Percentiles rank a stretch among this genome's conserved stretches.
Conservation (phyloP, 2,329 filamentous ascomycete species). For the Trichophyton benhamiae region DNA sequence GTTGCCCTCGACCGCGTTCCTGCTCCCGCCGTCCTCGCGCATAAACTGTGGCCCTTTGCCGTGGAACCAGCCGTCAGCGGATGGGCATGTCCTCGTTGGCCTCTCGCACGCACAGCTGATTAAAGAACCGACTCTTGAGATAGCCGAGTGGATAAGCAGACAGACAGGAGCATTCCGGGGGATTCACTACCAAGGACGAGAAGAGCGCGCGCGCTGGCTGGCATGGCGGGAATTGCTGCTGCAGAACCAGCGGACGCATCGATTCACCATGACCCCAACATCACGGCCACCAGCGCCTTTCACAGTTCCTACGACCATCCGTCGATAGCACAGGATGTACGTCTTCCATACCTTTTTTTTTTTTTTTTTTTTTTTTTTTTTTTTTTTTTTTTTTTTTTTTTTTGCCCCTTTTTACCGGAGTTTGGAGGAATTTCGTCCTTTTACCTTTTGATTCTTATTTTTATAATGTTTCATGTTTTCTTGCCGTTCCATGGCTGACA, state of each 20-base stretch:
- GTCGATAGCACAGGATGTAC: background rate
- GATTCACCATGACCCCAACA: background rate
- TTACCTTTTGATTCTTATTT: too few relatives aligned
- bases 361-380: too few relatives aligned
- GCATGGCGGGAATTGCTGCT: slow-evolving; percentile 32
- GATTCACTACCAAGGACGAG: background rate
- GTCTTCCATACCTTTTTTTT: background rate
- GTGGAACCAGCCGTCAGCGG: background rate
- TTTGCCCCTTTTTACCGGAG: too few relatives aligned
- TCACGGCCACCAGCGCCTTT: background rate
- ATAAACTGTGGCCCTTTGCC: background rate
- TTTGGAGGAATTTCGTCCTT: too few relatives aligned
- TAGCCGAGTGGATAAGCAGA: background rate
- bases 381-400: too few relatives aligned
- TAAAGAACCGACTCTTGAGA: background rate
- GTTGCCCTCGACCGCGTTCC: background rate
- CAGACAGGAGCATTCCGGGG: background rate
- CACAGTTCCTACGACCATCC: background rate
- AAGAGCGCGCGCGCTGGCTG: slow-evolving; percentile 10
- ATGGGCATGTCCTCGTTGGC: background rate
- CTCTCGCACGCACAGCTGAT: background rate
- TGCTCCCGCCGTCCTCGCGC: background rate
- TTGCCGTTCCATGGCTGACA: background rate
- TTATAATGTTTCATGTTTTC: too few relatives aligned
- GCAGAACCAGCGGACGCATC: slow-evolving; percentile 28